These are phyloP conservation scores for Sorghum bicolor DNA, from an alignment of 176 grass and related monocot species.

Conservation along the genomic window DNA sequence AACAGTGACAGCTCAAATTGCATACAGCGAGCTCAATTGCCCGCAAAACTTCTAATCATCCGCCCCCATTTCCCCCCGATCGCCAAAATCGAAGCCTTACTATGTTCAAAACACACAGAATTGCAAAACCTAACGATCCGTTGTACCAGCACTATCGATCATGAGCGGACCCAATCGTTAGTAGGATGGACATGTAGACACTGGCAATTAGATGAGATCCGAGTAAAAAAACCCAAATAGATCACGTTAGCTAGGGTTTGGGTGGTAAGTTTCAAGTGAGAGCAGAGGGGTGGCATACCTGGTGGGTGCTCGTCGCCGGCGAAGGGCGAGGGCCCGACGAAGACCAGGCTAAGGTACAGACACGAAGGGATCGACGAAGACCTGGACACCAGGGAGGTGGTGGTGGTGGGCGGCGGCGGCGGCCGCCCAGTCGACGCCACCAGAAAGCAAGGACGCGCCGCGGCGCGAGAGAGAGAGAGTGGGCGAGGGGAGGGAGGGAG, in stretches of 20 bases:
- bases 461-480: neutral
- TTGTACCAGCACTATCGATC: neutral
- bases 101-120: no score
- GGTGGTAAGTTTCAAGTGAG: neutral
- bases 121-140: neutral
- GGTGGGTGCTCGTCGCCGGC: neutral
- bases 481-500: neutral
- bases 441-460: neutral
- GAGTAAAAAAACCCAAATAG: neutral
- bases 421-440: neutral
- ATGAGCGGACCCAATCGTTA: neutral
- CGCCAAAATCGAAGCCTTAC: slow-evolving; percentile 4
- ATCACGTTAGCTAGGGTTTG: neutral
- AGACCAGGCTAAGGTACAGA: neutral
- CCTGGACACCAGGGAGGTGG: neutral
- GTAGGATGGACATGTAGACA: neutral
- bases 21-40: neutral
- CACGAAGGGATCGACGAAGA: neutral
- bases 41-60: neutral
- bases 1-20: neutral
- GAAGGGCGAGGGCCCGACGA: neutral
- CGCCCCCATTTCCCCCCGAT: neutral
- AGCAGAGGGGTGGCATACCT: neutral
- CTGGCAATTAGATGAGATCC: neutral
- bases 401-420: no score